These are phyloP conservation scores for Alnus glutinosa DNA, from an alignment of 306 rosid genomes.

Conservation along the genomic window DNA sequence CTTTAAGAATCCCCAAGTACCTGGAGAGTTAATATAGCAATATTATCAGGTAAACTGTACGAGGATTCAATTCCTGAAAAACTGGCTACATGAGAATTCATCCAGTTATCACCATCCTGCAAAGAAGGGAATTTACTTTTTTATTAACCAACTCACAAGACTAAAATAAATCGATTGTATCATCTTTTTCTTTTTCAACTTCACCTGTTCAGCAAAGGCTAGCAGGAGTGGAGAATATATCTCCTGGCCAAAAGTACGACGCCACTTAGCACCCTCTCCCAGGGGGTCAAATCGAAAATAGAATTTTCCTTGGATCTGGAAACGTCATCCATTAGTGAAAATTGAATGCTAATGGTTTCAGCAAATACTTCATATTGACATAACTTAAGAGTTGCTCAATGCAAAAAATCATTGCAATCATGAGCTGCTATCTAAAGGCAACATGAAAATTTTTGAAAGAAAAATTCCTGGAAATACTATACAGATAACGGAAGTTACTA, in stretches of 20 bases:
- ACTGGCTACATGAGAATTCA: slow-evolving; percentile 52
- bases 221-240: slow-evolving; percentile 83
- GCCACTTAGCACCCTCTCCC: slow-evolving; percentile 96
- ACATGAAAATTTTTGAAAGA: neutral
- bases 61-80: slow-evolving; percentile 62
- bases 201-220: slow-evolving; percentile 78
- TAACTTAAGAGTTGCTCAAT: neutral
- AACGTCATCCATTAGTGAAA: slow-evolving; percentile 9
- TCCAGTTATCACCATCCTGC: slow-evolving; percentile 63
- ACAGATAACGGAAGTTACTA: neutral
- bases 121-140: slow-evolving; percentile 21
- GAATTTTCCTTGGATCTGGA: slow-evolving; percentile 75
- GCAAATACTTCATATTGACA: slow-evolving; percentile 3
- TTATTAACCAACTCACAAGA: neutral
- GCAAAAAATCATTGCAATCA: neutral
- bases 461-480: neutral
- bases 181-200: neutral
- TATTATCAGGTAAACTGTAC: slow-evolving; percentile 66
- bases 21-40: slow-evolving; percentile 77
- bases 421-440: neutral
- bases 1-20: slow-evolving; percentile 19
- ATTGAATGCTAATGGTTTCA: slow-evolving; percentile 10
- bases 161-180: slow-evolving; percentile 8
- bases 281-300: slow-evolving; percentile 80
- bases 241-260: slow-evolving; percentile 91